Base-by-base conservation (phyloP, 2,329 filamentous ascomycete species). In the Sporothrix pseudoabietina region DNA sequence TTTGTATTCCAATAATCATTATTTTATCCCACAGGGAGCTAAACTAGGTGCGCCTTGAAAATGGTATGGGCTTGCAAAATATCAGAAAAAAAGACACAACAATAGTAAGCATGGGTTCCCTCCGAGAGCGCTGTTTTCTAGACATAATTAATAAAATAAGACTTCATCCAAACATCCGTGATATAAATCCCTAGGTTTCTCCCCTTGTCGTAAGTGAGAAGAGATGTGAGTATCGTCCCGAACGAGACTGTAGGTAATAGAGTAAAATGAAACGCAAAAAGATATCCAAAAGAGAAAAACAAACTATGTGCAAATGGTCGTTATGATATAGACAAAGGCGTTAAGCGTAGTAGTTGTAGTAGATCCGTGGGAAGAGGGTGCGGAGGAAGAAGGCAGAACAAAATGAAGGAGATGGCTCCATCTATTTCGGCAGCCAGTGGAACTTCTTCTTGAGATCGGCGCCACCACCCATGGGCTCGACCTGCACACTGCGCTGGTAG, bases 401-500 rank as follows among this genome's bases (percentile, higher is more conserved):
- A 26, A 26, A 65, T 32, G 35, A 35, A 6, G 39, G 12, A 47
- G 39, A 16, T 47, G 19, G 9, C 12, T 26, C 61, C 74, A 84
- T 78, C 57, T 74, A 84, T 78, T 87, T 89, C 77, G 86, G 84
- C 80, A 90, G 88, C 89, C 89, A 91, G 12, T 87, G 87, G 77
- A 91, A 91, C 79, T 90, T 90, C 83, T 90, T 90, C 83, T 87
- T 91, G 72, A 82, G 80, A 65, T 90, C 88, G 19, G 82, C 78
- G 5, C 82, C 77, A 6, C 83, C 83, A 16, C 83, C 82, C 4
- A 79, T 81, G 66, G 85, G 87, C 79, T 91, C 89, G 22, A 91
- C 82, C 73, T 87, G 83, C 14, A 89, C 76, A 79, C 88, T 90
- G 72, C 88, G 84, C 78, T 90, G 87, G 78, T 91, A 90, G 55